Evolutionary conservation across 2,329 filamentous ascomycete species (phyloP), one percentile per base, ranked within the genome.

Genomic region (Alternaria incomplexa): DNA sequence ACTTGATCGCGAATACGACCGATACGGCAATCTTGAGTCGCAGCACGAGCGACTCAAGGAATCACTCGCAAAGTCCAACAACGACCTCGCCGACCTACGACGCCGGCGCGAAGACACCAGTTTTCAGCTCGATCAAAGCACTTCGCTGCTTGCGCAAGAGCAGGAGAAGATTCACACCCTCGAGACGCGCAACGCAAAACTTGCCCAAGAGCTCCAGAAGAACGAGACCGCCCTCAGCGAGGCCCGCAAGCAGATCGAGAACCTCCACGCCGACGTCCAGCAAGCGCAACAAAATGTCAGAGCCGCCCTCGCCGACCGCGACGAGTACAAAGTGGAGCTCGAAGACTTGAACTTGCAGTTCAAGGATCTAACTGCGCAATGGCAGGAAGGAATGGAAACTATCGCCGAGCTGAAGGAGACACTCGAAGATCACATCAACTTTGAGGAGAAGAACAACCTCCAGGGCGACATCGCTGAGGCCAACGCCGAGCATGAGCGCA

Each of bases 391-490:
- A 1, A 61, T 65, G 45, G 32, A 51, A 12, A 44, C 32, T 3
- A 62, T 66, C 46, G 55, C 46, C 12, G 58, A 70, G 20, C 64
- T 70, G 1, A 50, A 68, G 26, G 51, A 40, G 6, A 28, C 67
- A 10, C 32, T 52, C 10, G 11, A 52, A 25, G 48, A 52, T 11
- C 51, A 64, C 11, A 40, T 40, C n/a, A 40, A 40, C n/a, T 40
- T 40, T 17, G 36, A 40, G n/a, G 40, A 52, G 8, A 56, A 64
- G 8, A 54, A 63, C 26, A 22, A 51, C 10, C 56, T 70, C 5
- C 23, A 69, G 53, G 48, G 62, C 32, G 70, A 72, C 40, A 47
- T 69, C n/a, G 62, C 65, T 3, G 47, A 46, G 20, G 43, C 67
- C 13, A 44, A 62, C 10, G 47, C 26, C 47, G 62, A 62, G 20